Evolutionary conservation across 1,284 basidiomycete genomes (phyloP).

Genomic region (Sanghuangporus baumii): DNA sequence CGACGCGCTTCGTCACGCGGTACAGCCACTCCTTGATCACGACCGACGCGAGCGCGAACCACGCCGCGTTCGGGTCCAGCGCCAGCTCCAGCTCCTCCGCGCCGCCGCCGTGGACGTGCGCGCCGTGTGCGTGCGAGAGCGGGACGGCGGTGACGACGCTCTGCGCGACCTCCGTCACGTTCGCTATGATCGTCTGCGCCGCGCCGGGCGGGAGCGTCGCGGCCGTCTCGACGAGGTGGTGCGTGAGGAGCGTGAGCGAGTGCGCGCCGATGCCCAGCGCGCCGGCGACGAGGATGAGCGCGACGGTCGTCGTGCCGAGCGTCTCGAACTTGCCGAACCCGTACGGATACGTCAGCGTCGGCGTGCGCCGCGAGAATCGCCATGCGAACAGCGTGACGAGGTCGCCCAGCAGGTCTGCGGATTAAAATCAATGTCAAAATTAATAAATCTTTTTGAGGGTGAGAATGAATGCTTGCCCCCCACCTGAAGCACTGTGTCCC

Average conservation of each 20-base stretch:
- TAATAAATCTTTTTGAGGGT: not conserved
- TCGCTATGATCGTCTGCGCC: slow-evolving; percentile 54
- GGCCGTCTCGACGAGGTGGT: slow-evolving; percentile 59
- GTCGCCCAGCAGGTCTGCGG: slow-evolving; percentile 78
- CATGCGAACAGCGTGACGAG: slow-evolving; percentile 92
- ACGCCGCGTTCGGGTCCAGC: slow-evolving; percentile 94
- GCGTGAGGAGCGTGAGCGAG: slow-evolving; percentile 77
- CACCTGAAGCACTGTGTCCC: slow-evolving; percentile 81
- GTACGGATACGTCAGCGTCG: slow-evolving; percentile 76
- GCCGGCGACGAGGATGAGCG: slow-evolving; percentile 77
- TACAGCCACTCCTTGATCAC: slow-evolving; percentile 92
- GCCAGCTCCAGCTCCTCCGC: slow-evolving; percentile 29
- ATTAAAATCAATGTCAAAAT: not conserved
- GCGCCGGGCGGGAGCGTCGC: slow-evolving; percentile 50
- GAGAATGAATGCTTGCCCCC: slow-evolving; percentile 37
- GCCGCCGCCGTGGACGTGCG: slow-evolving; percentile 33
- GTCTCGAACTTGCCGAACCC: slow-evolving; percentile 96
- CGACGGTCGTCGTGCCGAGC: slow-evolving; percentile 81
- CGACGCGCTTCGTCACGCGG: slow-evolving; percentile 81
- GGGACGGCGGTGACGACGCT: slow-evolving; percentile 36
- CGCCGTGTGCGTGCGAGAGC: slow-evolving; percentile 45
- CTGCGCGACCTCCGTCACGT: slow-evolving; percentile 51
- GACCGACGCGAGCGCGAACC: slow-evolving; percentile 86
- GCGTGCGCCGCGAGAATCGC: slow-evolving; percentile 78
- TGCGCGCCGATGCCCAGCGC: slow-evolving; percentile 93